Evolutionary conservation across 2,329 filamentous ascomycete species (phyloP).

Genomic region (Clarireedia monteithiana): DNA sequence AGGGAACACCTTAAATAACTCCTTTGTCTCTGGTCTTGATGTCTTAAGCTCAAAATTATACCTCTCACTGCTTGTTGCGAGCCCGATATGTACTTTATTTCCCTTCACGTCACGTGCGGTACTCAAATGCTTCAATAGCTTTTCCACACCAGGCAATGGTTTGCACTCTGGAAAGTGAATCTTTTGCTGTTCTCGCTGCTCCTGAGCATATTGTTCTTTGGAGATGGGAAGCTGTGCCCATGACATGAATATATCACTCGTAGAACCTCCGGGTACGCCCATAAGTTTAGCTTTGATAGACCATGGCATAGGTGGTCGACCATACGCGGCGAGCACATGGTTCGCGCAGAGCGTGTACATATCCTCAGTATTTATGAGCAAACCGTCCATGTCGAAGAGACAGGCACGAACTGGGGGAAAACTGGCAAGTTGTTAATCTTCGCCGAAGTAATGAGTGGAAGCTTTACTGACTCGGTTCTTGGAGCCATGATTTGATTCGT

Average conservation of each 20-base stretch:
- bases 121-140: constrained; percentile 54
- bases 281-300: constrained; percentile 78
- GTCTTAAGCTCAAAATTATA: constrained; percentile 35
- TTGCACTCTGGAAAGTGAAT: constrained; percentile 66
- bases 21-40: constrained; percentile 34
- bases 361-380: constrained; percentile 91
- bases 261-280: constrained; percentile 28
- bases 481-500: constrained; percentile 11
- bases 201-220: constrained; percentile 54
- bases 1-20: constrained; percentile 59
- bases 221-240: constrained; percentile 84
- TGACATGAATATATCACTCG: constrained; percentile 57
- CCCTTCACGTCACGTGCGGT: constrained; percentile 29
- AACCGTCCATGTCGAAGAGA: constrained; percentile 97
- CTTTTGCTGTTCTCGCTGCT: constrained; percentile 57
- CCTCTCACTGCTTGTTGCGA: constrained; percentile 63
- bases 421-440: constrained; percentile 34
- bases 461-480: constrained; percentile 15
- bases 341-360: constrained; percentile 83
- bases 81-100: constrained; percentile 55
- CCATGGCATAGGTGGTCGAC: constrained; percentile 75
- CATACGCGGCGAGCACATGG: constrained; percentile 67
- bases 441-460: not conserved
- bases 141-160: constrained; percentile 69
- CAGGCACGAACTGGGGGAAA: constrained; percentile 80